A percentile compares a stretch with the other conserved stretches of the same genome.
phyloP scores from a whole-genome alignment of 306 rosid species.

The Cercis canadensis region DNA sequence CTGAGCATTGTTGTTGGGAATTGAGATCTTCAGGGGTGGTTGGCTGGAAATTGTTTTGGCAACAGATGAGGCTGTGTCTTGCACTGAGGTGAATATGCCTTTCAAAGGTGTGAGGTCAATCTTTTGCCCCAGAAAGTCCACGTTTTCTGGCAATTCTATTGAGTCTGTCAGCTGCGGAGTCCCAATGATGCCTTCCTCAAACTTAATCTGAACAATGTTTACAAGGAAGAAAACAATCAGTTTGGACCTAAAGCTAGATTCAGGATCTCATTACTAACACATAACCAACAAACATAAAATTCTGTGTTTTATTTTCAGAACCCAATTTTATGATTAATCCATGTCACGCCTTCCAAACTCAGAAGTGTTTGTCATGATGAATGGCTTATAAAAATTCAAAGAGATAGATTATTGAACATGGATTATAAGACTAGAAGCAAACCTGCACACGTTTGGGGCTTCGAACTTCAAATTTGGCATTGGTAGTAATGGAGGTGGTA shows the following conservation, averaged over 20 bases:
- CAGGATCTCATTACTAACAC: no score
- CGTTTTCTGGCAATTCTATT: constrained; percentile 81
- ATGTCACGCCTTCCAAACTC: no score
- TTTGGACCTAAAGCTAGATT: no score
- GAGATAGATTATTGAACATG: background rate
- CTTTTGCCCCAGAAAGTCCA: constrained; percentile 84
- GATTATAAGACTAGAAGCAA: background rate
- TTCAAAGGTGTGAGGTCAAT: constrained; percentile 76
- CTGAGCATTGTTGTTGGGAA: constrained; percentile 60
- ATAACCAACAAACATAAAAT: no score
- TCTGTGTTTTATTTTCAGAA: no score
- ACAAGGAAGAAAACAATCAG: background rate
- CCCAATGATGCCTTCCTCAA: constrained; percentile 86
- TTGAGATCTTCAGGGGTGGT: constrained; percentile 80
- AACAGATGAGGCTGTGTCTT: constrained; percentile 84
- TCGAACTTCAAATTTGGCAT: constrained; percentile 79
- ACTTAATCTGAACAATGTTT: constrained; percentile 62
- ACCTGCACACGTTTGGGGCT: constrained; percentile 95
- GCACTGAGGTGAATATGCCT: constrained; percentile 70
- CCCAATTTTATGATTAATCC: no score
- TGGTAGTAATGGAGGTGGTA: constrained; percentile 84
- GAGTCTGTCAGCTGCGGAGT: constrained; percentile 95
- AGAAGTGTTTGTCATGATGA: background rate
- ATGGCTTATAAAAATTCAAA: background rate
- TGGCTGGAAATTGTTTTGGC: constrained; percentile 72